Base-by-base conservation (phyloP, 345 rosid genomes). In the Ceriops tagal region DNA sequence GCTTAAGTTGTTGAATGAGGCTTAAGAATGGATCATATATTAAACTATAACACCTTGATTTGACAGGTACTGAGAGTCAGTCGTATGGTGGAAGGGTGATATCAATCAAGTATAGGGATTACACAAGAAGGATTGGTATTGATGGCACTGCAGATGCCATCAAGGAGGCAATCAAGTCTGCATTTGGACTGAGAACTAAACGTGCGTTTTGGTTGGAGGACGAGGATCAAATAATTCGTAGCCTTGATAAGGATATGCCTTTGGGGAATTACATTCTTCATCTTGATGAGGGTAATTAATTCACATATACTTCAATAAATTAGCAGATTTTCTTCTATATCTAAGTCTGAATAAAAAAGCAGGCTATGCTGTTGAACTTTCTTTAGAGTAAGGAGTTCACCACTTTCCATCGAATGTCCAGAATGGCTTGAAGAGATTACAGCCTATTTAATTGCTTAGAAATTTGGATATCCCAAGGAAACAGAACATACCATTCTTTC, bases 121-220 rank as follows among this genome's bases (percentile, higher is more conserved):
- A 90, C 78, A 87, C 92, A 3, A 83, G 97, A 78, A 87, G 96
- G 86, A 85, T 95, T 37, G 99, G 99, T 20, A 73, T 95, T 62
- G 99, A 95, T 78, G 98, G 98, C 55, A 74, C 80, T 7, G 62
- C 92, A 4, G 99, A 96, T 82, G 91, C 98, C 71, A 90, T 96
- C 78, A 95, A 87, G 83, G 96, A 90, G 69, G 89, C 96, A 13
- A 85, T 92, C 75, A 92, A 81, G 75, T 89, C 89, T 37, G 90
- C 97, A 67, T 96, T 96, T 73, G 77, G 99, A 65, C 74, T 95
- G 71, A 85, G 99, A 81, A 92, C 96, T 1, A 87, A 82, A 66
- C 89, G 99, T 15, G 98, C 97, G 32, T 96, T 96, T 81, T 96
- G 98, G 97, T 72, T 96, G 81, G 98, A 96, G 83, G 99, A 96